Evolutionary conservation across 2,329 filamentous ascomycete species (phyloP).

Genomic region (Claviceps cyperi): DNA sequence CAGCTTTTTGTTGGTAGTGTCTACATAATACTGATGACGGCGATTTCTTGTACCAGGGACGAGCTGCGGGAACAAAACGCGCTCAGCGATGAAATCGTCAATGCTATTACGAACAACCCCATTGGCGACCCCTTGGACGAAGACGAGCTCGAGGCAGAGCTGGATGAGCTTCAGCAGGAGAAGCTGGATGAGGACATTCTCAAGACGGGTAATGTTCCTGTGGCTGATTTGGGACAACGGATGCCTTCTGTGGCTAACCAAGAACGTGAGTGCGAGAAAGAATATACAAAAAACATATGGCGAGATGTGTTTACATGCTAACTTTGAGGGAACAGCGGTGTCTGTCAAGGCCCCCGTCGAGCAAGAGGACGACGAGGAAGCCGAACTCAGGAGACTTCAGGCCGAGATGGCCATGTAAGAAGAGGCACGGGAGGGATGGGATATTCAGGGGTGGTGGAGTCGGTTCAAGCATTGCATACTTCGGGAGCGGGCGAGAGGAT

Average conservation of each 20-base stretch:
- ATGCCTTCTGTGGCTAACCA: constrained; percentile 62
- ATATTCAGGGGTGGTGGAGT: background rate
- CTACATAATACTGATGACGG: background rate
- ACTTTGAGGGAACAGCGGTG: constrained; percentile 13
- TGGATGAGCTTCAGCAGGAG: constrained; percentile 82
- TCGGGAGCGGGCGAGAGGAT: background rate
- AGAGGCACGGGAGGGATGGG: constrained; percentile 9
- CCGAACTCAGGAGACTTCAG: constrained; percentile 80
- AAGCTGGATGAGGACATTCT: constrained; percentile 88
- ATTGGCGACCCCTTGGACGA: constrained; percentile 66
- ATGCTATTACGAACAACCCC: constrained; percentile 61
- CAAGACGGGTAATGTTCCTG: constrained; percentile 71
- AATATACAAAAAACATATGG: background rate
- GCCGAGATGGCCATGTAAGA: constrained; percentile 91
- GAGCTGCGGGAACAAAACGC: constrained; percentile 81
- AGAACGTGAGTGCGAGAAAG: constrained; percentile 51
- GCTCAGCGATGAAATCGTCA: constrained; percentile 83
- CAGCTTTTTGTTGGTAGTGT: background rate
- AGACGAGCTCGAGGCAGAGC: constrained; percentile 68
- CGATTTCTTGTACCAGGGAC: constrained; percentile 45
- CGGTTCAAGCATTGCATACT: constrained; percentile 6
- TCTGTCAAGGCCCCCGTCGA: constrained; percentile 25
- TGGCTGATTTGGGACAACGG: constrained; percentile 60
- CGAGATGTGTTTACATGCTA: constrained; percentile 1
- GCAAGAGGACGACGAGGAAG: constrained; percentile 90